phyloP scores from a whole-genome alignment of 169 alveolate genomes.

The Plasmodium berghei region DNA sequence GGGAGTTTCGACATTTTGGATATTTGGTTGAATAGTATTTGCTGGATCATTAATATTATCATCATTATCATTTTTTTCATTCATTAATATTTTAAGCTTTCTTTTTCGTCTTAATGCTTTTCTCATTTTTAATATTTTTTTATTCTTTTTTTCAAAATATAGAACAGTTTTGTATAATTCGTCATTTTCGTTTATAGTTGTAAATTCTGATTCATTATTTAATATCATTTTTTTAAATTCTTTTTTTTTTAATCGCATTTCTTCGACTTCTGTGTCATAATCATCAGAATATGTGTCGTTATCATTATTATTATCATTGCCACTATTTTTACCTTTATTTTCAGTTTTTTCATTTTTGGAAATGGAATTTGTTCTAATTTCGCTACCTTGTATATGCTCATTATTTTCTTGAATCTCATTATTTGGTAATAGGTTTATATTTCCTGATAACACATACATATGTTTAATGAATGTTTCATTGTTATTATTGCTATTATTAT shows the following conservation, averaged over 20 bases:
- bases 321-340: not conserved
- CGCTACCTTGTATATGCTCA: no score
- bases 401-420: no score
- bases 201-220: slow-evolving; percentile 62
- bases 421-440: no score
- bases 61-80: slow-evolving; percentile 22
- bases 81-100: slow-evolving; percentile 4
- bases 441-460: no score
- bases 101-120: slow-evolving; percentile 55
- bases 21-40: not conserved
- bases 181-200: slow-evolving; percentile 60
- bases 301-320: not conserved
- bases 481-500: no score
- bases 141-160: slow-evolving; percentile 64
- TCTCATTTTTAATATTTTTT: slow-evolving; percentile 55
- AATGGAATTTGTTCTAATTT: no score
- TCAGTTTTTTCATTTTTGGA: not conserved
- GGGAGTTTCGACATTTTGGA: no score
- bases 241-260: slow-evolving; percentile 34
- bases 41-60: slow-evolving; percentile 7
- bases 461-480: no score
- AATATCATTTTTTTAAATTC: slow-evolving; percentile 51
- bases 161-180: slow-evolving; percentile 62
- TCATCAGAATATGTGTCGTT: slow-evolving; percentile 1
- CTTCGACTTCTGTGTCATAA: slow-evolving; percentile 39